Conservation (phyloP, 2,329 filamentous ascomycete species). For the Penicillium sp. region DNA sequence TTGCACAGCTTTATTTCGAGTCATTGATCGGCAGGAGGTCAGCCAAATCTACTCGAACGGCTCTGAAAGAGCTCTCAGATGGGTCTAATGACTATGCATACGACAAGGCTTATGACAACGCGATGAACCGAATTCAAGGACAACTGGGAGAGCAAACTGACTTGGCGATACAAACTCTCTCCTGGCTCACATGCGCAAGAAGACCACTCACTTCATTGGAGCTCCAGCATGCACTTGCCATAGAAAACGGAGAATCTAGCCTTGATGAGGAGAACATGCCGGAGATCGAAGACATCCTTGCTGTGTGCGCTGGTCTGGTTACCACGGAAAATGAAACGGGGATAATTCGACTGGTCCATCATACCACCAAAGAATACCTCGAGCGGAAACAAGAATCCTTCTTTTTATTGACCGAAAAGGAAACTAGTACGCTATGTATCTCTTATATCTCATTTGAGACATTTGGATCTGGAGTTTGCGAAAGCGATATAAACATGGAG, state of each 20-base stretch:
- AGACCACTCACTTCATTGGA: conserved; percentile 36
- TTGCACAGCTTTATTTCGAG: conserved; percentile 24
- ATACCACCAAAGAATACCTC: conserved; percentile 36
- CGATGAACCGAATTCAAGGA: conserved; percentile 44
- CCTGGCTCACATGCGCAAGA: conserved; percentile 43
- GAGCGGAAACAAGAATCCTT: conserved; percentile 6
- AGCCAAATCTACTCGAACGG: conserved; percentile 30
- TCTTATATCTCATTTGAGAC: not conserved
- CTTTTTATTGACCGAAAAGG: conserved; percentile 3
- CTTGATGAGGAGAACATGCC: conserved; percentile 40
- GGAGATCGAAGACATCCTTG: conserved; percentile 22
- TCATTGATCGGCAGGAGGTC: conserved; percentile 17
- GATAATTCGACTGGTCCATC: conserved; percentile 35
- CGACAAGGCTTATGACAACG: conserved; percentile 41
- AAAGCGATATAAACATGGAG: not conserved
- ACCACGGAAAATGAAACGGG: conserved; percentile 29
- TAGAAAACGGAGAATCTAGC: conserved; percentile 24
- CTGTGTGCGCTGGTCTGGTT: conserved; percentile 35
- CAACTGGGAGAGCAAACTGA: conserved; percentile 33
- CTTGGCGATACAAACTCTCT: conserved; percentile 41
- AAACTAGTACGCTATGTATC: not conserved
- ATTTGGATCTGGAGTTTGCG: not conserved
- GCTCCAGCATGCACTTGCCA: conserved; percentile 45
- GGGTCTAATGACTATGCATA: conserved; percentile 29
- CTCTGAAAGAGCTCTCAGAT: conserved; percentile 31